These are phyloP conservation scores for Trichoderma sp. DNA, from an alignment of 2,329 filamentous ascomycete genomes.

Conservation along the genomic window DNA sequence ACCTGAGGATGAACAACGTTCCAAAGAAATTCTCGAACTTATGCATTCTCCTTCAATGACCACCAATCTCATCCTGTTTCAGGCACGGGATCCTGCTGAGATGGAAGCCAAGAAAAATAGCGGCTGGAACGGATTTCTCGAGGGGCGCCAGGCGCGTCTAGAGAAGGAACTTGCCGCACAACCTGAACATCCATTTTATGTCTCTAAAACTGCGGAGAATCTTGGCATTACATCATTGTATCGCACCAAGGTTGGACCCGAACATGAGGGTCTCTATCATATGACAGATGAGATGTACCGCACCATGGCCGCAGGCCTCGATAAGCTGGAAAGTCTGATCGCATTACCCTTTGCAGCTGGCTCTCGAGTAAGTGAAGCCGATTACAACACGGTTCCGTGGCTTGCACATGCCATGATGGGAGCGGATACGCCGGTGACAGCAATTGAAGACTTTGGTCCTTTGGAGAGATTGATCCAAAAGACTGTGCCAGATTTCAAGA, in stretches of 20 bases:
- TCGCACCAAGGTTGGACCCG: background rate
- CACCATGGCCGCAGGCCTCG: constrained; percentile 21
- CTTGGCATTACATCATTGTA: constrained; percentile 14
- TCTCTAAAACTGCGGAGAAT: constrained; percentile 22
- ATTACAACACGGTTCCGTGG: constrained; percentile 24
- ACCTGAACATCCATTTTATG: constrained; percentile 24
- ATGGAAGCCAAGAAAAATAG: constrained; percentile 4
- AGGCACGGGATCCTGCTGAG: constrained; percentile 21
- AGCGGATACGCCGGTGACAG: background rate
- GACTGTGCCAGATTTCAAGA: constrained; percentile 7
- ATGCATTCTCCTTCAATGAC: constrained; percentile 21
- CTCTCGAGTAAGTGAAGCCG: constrained; percentile 22
- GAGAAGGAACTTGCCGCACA: constrained; percentile 20
- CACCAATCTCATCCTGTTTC: constrained; percentile 24
- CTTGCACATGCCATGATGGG: constrained; percentile 24
- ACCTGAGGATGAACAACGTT: background rate
- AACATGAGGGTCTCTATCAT: constrained; percentile 19
- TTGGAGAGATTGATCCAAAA: constrained; percentile 6
- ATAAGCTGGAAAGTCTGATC: constrained; percentile 21
- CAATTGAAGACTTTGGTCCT: background rate
- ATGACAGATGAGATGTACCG: constrained; percentile 12
- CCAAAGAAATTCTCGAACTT: constrained; percentile 22
- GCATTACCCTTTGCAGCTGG: constrained; percentile 24
- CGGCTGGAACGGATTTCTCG: constrained; percentile 1
- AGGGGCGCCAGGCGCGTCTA: constrained; percentile 22